phyloP scores from a whole-genome alignment of 2,329 filamentous ascomycete genomes.

The Talaromyces pinophilus region DNA sequence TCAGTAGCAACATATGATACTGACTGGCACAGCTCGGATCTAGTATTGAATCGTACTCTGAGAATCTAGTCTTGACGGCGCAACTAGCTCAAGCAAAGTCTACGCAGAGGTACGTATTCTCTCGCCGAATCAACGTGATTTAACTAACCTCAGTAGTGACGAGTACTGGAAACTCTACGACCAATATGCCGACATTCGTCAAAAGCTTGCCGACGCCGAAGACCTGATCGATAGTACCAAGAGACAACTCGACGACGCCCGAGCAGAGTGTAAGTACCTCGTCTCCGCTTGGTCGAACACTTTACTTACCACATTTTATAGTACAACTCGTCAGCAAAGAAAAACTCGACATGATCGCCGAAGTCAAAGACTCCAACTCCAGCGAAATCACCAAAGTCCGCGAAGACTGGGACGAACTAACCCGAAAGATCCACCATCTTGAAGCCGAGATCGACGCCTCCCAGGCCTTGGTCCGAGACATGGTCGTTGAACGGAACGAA shows the following conservation, averaged over 20 bases:
- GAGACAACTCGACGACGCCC: constrained; percentile 40
- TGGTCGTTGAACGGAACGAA: constrained; percentile 43
- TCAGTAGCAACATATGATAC: constrained; percentile 23
- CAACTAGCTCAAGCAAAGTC: constrained; percentile 39
- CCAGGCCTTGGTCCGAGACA: constrained; percentile 40
- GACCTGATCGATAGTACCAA: constrained; percentile 38
- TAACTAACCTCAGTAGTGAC: constrained; percentile 34
- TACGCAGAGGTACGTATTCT: constrained; percentile 36
- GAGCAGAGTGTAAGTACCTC: constrained; percentile 38
- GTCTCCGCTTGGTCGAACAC: background rate
- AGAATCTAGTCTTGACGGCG: constrained; percentile 34
- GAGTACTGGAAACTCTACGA: constrained; percentile 47
- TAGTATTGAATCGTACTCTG: constrained; percentile 37
- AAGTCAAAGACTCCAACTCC: constrained; percentile 39
- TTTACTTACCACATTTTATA: constrained; percentile 21
- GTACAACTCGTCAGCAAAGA: constrained; percentile 42
- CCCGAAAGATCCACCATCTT: constrained; percentile 39
- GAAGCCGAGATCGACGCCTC: constrained; percentile 44
- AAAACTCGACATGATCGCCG: constrained; percentile 41
- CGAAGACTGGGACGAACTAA: constrained; percentile 37
- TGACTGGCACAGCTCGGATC: constrained; percentile 31
- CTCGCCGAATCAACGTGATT: background rate
- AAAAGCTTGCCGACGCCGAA: constrained; percentile 43
- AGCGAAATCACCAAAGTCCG: constrained; percentile 39
- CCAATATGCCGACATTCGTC: constrained; percentile 39